These are phyloP conservation scores for Acorus gramineus DNA, from an alignment of 106 monocot species.

Conservation along the genomic window DNA sequence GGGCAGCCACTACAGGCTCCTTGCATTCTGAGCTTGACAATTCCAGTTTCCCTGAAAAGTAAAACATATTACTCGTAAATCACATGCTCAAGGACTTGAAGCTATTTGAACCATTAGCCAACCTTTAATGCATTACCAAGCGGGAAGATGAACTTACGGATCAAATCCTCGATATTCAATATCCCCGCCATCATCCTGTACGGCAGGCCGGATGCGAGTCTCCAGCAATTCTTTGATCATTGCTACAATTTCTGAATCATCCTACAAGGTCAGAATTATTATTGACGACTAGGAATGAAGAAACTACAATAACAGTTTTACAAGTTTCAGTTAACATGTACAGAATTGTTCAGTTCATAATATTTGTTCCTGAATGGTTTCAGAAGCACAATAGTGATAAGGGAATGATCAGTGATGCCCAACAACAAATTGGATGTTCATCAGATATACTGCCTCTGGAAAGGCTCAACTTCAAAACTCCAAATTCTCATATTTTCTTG, in stretches of 20 bases:
- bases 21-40: constrained; percentile 93
- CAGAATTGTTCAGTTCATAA: no score
- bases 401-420: no score
- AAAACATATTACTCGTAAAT: not conserved
- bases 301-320: no score
- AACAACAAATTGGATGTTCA: no score
- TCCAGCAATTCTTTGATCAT: constrained; percentile 98
- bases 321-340: no score
- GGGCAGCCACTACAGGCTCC: constrained; percentile 99
- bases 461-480: no score
- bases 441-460: no score
- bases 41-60: constrained; percentile 60
- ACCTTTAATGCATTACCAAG: not conserved
- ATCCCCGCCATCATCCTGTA: constrained; percentile 97
- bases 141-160: constrained; percentile 30
- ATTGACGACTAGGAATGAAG: no score
- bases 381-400: no score
- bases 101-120: not conserved
- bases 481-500: no score
- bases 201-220: constrained; percentile 93
- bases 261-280: constrained; percentile 28
- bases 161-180: constrained; percentile 91
- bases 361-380: no score
- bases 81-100: not conserved
- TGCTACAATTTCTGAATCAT: constrained; percentile 96